Evolutionary conservation across 2,329 filamentous ascomycete species (phyloP).

Genomic region (Fusarium algeriense): DNA sequence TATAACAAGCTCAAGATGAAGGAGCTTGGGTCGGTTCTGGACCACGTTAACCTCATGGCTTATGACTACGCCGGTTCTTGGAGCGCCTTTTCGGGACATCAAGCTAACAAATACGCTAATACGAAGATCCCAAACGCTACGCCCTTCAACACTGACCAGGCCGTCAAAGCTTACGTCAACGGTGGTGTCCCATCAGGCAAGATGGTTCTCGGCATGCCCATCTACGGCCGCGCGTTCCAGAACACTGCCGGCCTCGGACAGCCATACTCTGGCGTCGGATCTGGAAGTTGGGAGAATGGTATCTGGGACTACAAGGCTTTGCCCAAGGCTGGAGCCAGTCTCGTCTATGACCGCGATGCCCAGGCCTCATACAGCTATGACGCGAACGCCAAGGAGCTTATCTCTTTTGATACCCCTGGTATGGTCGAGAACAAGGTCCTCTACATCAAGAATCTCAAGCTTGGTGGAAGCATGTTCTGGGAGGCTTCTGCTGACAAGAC

Average conservation of each 20-base stretch:
- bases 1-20: slow-evolving; percentile 62
- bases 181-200: slow-evolving; percentile 72
- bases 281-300: slow-evolving; percentile 78
- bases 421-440: slow-evolving; percentile 71
- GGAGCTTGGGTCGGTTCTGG: slow-evolving; percentile 61
- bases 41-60: slow-evolving; percentile 74
- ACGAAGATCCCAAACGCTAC: slow-evolving; percentile 67
- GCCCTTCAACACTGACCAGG: slow-evolving; percentile 74
- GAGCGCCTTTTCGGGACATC: slow-evolving; percentile 72
- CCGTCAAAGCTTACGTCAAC: slow-evolving; percentile 72
- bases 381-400: slow-evolving; percentile 66
- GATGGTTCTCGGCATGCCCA: slow-evolving; percentile 80
- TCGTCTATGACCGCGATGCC: slow-evolving; percentile 67
- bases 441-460: slow-evolving; percentile 70
- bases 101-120: slow-evolving; percentile 75
- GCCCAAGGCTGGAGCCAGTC: slow-evolving; percentile 70
- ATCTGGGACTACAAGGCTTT: slow-evolving; percentile 86
- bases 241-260: slow-evolving; percentile 46
- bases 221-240: slow-evolving; percentile 80
- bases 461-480: slow-evolving; percentile 89
- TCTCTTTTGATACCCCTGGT: slow-evolving; percentile 76
- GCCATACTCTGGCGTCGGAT: slow-evolving; percentile 67
- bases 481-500: slow-evolving; percentile 77
- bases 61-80: slow-evolving; percentile 81
- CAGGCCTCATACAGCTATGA: slow-evolving; percentile 80